Evolutionary conservation across 2,329 filamentous ascomycete genomes (phyloP), one percentile per base, ranked within the genome.

Genomic region (Pseudogymnoascus sp.): DNA sequence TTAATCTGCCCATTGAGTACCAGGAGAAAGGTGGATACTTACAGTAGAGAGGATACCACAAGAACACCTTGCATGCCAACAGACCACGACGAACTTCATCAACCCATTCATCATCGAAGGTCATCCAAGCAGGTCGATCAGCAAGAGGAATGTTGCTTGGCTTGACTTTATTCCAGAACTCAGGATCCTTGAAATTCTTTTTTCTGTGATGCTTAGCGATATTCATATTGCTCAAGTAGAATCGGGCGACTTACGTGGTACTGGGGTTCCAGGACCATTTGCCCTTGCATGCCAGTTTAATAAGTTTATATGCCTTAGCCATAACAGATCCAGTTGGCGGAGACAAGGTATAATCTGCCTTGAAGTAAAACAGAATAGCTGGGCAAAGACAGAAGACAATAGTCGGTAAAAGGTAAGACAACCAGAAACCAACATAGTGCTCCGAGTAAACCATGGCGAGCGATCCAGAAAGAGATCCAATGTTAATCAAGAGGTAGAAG

Each of bases 91-190:
- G 79, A 57, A 91, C 84, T 70, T 92, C 87, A 70, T 91, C 88
- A 34, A 93, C 89, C 88, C 89, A 93, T 59, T 83, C 83, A 66
- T 93, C 90, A 64, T 93, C 89, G 67, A 91, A 91, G 0, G 85
- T 88, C 86, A 92, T 91, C 88, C 88, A 92, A 0, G 61, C 39
- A 0, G 88, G 88, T 60, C 85, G 84, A 64, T 78, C 71, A 1
- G 72, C 72, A 37, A 79, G 75, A 8, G 80, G 75, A 5, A 90
- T 77, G 35, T 78, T 76, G 8, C 84, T 88, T 2, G 88, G 88
- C 75, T 89, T 89, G 63, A 84, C 83, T 3, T 77, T 70, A 25
- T 90, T 83, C 84, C 87, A 91, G 74, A 89, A 84, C 5, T 73
- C 73, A 2, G 75, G 74, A 60, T 74, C 73, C 62, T 79, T 75